Base-by-base conservation (phyloP, 73 alveolate species). In the Effrenium voratum region DNA sequence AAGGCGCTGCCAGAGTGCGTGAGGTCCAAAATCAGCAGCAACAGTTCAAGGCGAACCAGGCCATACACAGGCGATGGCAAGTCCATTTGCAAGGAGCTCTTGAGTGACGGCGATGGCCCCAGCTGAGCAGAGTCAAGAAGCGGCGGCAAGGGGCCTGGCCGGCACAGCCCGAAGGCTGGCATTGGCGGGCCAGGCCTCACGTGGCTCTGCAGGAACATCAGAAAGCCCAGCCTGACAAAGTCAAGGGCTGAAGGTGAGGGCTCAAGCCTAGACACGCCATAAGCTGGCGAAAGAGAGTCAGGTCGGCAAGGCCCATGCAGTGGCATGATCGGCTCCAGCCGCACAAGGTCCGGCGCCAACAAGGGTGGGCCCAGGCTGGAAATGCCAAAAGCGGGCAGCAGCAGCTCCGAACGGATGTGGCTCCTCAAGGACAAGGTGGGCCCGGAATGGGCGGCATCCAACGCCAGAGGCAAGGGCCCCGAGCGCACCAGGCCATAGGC, bases 201-300 rank as follows among this genome's bases (percentile, higher is more conserved):
- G 72, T 41, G 63, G 82, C 59, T 57, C 1, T 46, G 98, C 55
- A 77, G 44, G 5, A 45, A 57, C 85, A 77, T 36, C 41, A 44
- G 36, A 85, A 81, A 55, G 4, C 40, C 98, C 10, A 57, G 38
- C 30, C 24, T 22, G 6, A 50, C 87, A 40, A 38, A 34, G 38
- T 92, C 98, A 91, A 79, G 49, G 19, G 26, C 82, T 4, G 91
- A 43, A 5, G 68, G 81, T 4, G 43, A n/a, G 59, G 40, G 55
- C 36, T 43, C 98, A 8, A 43, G 49, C 38, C 92, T 15, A 30
- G 92, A 40, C 79, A 92, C 32, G 91, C 98, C 98, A 59, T 28
- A 76, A 40, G 83, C n/a, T 32, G 40, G 75, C 40, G 38, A 19
- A 2, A 30, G 3, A 4, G 38, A 30, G 77, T 46, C 98, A 13